Evolutionary conservation across 2,329 filamentous ascomycete genomes (phyloP).

Genomic region (Tolypocladium tropicale): DNA sequence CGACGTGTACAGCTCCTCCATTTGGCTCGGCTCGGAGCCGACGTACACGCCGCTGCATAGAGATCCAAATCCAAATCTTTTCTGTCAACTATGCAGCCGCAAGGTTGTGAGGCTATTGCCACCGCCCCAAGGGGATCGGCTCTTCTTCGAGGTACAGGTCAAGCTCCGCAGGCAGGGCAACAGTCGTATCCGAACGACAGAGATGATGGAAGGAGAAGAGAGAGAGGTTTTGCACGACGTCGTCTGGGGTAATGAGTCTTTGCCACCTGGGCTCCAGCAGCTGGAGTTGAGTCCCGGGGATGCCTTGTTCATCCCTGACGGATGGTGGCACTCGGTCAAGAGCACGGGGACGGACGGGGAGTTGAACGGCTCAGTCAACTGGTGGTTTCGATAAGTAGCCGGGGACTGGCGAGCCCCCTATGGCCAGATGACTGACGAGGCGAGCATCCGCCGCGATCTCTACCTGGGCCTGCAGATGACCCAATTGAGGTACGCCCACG

Average conservation of each 20-base stretch:
- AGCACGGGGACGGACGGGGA: slow-evolving; percentile 22
- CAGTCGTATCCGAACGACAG: slow-evolving; percentile 56
- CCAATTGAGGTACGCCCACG: slow-evolving; percentile 40
- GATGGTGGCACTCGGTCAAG: slow-evolving; percentile 37
- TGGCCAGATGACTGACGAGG: background rate
- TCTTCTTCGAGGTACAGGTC: slow-evolving; percentile 49
- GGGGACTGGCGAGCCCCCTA: background rate
- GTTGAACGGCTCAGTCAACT: slow-evolving; percentile 33
- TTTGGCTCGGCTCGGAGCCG: slow-evolving; percentile 81
- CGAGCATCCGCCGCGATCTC: background rate
- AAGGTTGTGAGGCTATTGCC: slow-evolving; percentile 67
- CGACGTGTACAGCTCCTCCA: slow-evolving; percentile 75
- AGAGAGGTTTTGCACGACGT: slow-evolving; percentile 53
- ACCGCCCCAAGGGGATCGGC: slow-evolving; percentile 48
- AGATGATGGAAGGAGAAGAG: slow-evolving; percentile 86
- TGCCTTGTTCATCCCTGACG: slow-evolving; percentile 29
- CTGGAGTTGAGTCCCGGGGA: slow-evolving; percentile 45
- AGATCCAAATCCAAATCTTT: slow-evolving; percentile 90
- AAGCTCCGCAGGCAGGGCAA: slow-evolving; percentile 26
- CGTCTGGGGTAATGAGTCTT: slow-evolving; percentile 49
- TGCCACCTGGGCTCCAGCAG: slow-evolving; percentile 32
- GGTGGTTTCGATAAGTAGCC: slow-evolving; percentile 31
- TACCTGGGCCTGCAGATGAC: slow-evolving; percentile 26
- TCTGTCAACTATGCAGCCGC: slow-evolving; percentile 65
- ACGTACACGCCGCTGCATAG: slow-evolving; percentile 86